Conservation (phyloP, 805 yeast species). For the Ogataea ramenticola region DNA sequence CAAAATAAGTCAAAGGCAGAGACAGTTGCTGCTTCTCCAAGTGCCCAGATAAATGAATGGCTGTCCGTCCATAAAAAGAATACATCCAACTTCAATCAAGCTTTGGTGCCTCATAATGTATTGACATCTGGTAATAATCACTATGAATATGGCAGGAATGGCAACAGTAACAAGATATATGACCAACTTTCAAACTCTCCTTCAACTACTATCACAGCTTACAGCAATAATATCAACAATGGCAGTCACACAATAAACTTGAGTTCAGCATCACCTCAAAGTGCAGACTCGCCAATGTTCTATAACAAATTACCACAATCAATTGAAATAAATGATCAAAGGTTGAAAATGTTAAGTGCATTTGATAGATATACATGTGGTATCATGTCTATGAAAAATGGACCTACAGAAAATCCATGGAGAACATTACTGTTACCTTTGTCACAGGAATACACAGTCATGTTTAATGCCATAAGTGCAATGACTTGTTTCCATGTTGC, state of each 20-base stretch:
- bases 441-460: slow-evolving; percentile 46
- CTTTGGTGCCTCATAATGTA: slow-evolving; percentile 1
- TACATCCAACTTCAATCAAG: slow-evolving; percentile 1
- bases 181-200: background rate
- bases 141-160: background rate
- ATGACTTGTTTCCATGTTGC: slow-evolving; percentile 60
- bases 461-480: slow-evolving; percentile 57
- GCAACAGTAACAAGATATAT: background rate
- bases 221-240: background rate
- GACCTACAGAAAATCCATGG: slow-evolving; percentile 66
- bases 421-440: slow-evolving; percentile 48
- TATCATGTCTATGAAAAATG: slow-evolving; percentile 58
- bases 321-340: slow-evolving; percentile 22
- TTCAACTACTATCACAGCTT: background rate
- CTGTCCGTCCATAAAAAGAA: slow-evolving; percentile 1
- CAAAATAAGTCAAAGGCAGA: background rate
- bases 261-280: slow-evolving; percentile 14
- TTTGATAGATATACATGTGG: slow-evolving; percentile 42
- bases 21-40: background rate
- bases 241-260: slow-evolving; percentile 10
- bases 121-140: background rate
- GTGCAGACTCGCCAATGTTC: background rate
- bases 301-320: slow-evolving; percentile 10
- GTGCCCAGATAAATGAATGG: background rate
- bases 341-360: slow-evolving; percentile 23